phyloP scores from a whole-genome alignment of 805 yeast genomes.

The Pichia gijzeniarum region DNA sequence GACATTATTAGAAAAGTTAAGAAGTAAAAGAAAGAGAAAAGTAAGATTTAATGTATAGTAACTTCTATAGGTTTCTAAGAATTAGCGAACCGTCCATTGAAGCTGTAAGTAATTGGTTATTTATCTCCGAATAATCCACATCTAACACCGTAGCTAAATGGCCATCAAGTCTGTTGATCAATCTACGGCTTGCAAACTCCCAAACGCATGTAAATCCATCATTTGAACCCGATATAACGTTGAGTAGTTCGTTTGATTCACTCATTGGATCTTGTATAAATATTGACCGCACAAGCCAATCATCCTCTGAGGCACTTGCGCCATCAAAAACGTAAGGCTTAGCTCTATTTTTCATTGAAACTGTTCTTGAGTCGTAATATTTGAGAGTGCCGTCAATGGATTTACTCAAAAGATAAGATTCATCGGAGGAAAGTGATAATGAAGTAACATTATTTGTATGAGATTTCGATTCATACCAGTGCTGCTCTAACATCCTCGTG shows the following conservation, averaged over 20 bases:
- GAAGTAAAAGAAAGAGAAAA: slow-evolving; percentile 12
- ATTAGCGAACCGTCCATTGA: slow-evolving; percentile 54
- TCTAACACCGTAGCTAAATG: slow-evolving; percentile 59
- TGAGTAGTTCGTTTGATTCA: slow-evolving; percentile 24
- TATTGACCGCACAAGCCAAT: slow-evolving; percentile 42
- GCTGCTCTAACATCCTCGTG: slow-evolving; percentile 34
- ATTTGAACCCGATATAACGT: slow-evolving; percentile 53
- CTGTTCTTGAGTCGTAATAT: slow-evolving; percentile 47
- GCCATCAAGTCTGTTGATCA: slow-evolving; percentile 47
- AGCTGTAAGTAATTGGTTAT: slow-evolving; percentile 38
- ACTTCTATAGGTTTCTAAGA: slow-evolving; percentile 31
- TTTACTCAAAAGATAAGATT: slow-evolving; percentile 40
- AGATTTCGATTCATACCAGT: slow-evolving; percentile 38
- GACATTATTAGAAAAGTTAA: slow-evolving; percentile 14
- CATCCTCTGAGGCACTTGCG: slow-evolving; percentile 47
- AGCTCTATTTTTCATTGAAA: slow-evolving; percentile 27
- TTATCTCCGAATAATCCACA: slow-evolving; percentile 36
- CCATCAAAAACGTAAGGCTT: slow-evolving; percentile 51
- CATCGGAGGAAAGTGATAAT: slow-evolving; percentile 36
- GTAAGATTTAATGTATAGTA: slow-evolving; percentile 17
- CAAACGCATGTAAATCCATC: slow-evolving; percentile 54
- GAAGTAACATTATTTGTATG: slow-evolving; percentile 54
- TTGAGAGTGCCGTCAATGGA: slow-evolving; percentile 53
- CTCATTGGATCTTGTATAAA: slow-evolving; percentile 35
- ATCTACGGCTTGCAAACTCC: slow-evolving; percentile 47